Evolutionary conservation across 495 filamentous ascomycete species (phyloP), one percentile per base, ranked within the genome.

Genomic region (Podospora bellae-mahoneyi): DNA sequence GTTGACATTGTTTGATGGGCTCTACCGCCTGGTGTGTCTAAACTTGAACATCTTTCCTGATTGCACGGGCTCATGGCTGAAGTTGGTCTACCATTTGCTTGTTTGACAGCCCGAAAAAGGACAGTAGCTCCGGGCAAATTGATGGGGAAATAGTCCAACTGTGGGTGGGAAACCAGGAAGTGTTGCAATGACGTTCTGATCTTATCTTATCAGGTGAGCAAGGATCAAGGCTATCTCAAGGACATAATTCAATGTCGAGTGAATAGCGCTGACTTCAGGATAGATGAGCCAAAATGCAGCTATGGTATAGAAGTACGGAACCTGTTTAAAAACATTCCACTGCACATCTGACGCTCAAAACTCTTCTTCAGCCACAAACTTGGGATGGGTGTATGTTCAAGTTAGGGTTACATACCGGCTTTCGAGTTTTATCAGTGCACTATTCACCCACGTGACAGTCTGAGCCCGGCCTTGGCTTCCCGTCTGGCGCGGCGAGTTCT

Each of bases 121-220:
- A 48, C 39, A 10, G 39, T 48, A 32, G 30, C 30, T 48, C 39
- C 39, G 39, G 39, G 9, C 39, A 18, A 10, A 16, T 48, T 48
- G 39, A 48, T 48, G 39, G 5, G 39, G 15, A 48, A 48, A 16
- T 18, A 13, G 39, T 48, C 9, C 13, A 48, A 23, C 23, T 48
- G 39, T 48, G 39, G 39, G 39, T 60, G 32, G 27, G 27, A 62
- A 62, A 32, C 65, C 1, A 23, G 23, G 23, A 23, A 23, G 23
- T 23, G 23, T 23, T 23, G n/a, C 48, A 60, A 6, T 9, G n/a
- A 48, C 65, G 54, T 60, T 30, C 54, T 61, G 56, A 60, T 34
- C 39, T 66, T 59, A 60, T 66, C 60, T 66, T 18, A 61, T 30
- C 30, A 9, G 26, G 18, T 34, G 23, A 13, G 30, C 23, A 30